Evolutionary conservation across 345 rosid genomes (phyloP), one percentile per base, ranked within the genome.

Genomic region (Limnanthes douglasii): DNA sequence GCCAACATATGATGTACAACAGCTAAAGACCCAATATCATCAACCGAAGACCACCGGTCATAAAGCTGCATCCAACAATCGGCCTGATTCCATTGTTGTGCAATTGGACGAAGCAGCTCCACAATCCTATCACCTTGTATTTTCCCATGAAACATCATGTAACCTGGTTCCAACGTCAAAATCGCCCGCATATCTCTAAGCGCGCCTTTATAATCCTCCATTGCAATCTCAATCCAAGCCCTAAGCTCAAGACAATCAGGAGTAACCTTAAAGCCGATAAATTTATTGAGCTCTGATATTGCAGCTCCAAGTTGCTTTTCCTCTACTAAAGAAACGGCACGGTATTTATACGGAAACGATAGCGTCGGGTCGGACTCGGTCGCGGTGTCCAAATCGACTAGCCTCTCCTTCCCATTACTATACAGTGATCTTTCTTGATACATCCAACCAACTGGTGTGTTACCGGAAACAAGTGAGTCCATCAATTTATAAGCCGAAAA

Each of bases 11-110:
- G 81, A 37, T 88, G 95, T 15, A 88, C 94, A 57, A 83, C 94
- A 23, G 94, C 86, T 34, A 88, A 50, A 31, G 95, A 88, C 31
- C 97, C 95, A 11, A 88, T 74, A 66, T 88, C 97, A 38, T 88
- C 97, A 19, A 88, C 97, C 8, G 73, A 64, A 21, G 95, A 88
- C 97, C 97, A 88, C 19, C 83, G 65, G 60, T 88, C 93, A 51
- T 79, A 74, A 21, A 88, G 72, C 49, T 79, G 94, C 92, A 83
- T 79, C 97, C 95, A 88, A 53, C 95, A 83, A 47, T 83, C 95
- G 46, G 84, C 95, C 53, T 72, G 81, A 55, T 75, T 76, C 71
- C 73, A 77, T 48, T 74, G 76, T 53, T 68, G 93, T 21, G 61
- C 92, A 41, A 64, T 66, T 23, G 95, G 93, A 4, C 57, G 52